Percentiles rank a stretch among this genome's conserved stretches.
Conservation (phyloP, 257 asterid genomes). For the Mentha longifolia region DNA sequence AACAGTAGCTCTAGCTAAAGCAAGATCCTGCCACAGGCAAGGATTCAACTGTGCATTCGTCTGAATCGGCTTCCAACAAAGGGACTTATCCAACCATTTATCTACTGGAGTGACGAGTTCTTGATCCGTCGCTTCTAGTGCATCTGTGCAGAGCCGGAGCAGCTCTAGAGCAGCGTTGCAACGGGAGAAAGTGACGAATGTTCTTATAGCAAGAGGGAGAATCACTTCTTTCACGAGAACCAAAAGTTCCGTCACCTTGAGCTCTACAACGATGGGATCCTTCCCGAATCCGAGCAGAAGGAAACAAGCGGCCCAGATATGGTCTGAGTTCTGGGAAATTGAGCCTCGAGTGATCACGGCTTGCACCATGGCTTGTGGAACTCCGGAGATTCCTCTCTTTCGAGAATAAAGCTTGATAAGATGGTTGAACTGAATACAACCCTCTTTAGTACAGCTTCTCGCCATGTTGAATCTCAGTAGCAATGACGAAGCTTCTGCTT, state of each 20-base stretch:
- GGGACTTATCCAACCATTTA: slow-evolving; percentile 83
- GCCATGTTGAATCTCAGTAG: slow-evolving; percentile 72
- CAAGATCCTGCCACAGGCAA: slow-evolving; percentile 92
- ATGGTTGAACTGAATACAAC: slow-evolving; percentile 65
- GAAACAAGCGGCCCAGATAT: slow-evolving; percentile 89
- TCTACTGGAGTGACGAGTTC: slow-evolving; percentile 86
- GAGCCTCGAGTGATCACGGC: slow-evolving; percentile 59
- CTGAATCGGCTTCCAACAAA: slow-evolving; percentile 85
- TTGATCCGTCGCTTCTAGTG: slow-evolving; percentile 84
- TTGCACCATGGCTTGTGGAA: slow-evolving; percentile 73
- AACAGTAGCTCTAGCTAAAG: slow-evolving; percentile 81
- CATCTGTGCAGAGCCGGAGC: slow-evolving; percentile 83
- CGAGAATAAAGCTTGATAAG: slow-evolving; percentile 66
- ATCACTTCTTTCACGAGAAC: slow-evolving; percentile 74
- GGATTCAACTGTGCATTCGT: slow-evolving; percentile 92
- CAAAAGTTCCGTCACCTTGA: slow-evolving; percentile 65
- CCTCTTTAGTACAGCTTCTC: slow-evolving; percentile 60
- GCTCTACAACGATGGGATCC: slow-evolving; percentile 73
- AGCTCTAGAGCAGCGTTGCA: slow-evolving; percentile 82
- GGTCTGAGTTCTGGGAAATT: slow-evolving; percentile 60
- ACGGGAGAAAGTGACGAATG: slow-evolving; percentile 70
- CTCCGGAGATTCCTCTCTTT: slow-evolving; percentile 62
- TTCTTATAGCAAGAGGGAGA: slow-evolving; percentile 70
- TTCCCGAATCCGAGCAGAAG: slow-evolving; percentile 71
- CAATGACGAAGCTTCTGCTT: slow-evolving; percentile 70